Evolutionary conservation across 306 rosid genomes (phyloP).

Genomic region (Castanopsis chinensis): DNA sequence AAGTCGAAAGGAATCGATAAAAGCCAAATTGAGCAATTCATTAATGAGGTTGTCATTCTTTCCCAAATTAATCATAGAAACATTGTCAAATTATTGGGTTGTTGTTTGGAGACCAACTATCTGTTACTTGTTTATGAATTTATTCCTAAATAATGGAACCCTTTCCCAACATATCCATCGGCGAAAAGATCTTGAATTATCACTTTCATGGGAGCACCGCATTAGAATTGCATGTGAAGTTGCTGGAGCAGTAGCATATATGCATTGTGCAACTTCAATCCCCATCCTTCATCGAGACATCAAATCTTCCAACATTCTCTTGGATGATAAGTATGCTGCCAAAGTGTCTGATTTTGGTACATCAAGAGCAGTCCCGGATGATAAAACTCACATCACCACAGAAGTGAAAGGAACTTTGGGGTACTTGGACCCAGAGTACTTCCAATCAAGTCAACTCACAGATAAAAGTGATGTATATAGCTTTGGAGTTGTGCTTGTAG

Average conservation of each 20-base stretch:
- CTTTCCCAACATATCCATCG: constrained; percentile 28
- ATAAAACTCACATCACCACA: constrained; percentile 54
- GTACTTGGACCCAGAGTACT: constrained; percentile 14
- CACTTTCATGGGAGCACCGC: constrained; percentile 30
- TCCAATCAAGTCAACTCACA: constrained; percentile 31
- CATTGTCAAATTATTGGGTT: constrained; percentile 20
- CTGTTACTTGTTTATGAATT: constrained; percentile 39
- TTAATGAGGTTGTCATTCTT: constrained; percentile 31
- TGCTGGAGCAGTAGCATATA: constrained; percentile 63
- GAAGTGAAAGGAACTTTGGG: constrained; percentile 11
- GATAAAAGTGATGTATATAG: constrained; percentile 46
- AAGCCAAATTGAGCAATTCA: constrained; percentile 19
- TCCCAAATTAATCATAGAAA: constrained; percentile 37
- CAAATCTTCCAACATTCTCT: constrained; percentile 23
- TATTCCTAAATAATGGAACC: constrained; percentile 54
- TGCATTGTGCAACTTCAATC: constrained; percentile 54
- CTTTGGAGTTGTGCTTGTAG: constrained; percentile 35
- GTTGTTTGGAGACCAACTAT: constrained; percentile 9
- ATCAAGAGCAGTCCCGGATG: constrained; percentile 50
- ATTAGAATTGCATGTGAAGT: constrained; percentile 57
- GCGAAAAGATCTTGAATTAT: not conserved
- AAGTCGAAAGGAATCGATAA: not conserved
- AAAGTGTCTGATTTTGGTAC: constrained; percentile 47
- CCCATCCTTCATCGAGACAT: constrained; percentile 22
- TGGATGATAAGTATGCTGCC: constrained; percentile 34